These are phyloP conservation scores for Cordyceps fumosorosea DNA, from an alignment of 2,329 filamentous ascomycete species.

Conservation along the genomic window DNA sequence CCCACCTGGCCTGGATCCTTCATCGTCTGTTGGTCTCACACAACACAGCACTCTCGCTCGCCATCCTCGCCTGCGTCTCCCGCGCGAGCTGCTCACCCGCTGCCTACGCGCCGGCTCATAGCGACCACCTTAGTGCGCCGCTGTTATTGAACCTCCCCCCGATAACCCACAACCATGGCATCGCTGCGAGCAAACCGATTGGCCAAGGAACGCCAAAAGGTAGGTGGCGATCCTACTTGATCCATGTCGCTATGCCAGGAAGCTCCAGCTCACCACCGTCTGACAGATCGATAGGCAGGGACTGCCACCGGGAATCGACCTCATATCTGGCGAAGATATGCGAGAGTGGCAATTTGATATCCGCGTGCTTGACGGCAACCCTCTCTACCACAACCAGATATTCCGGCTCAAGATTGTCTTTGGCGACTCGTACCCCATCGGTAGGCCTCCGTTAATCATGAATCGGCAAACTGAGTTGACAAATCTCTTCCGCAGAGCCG, in stretches of 20 bases:
- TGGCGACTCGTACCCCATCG: slow-evolving; percentile 79
- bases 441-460: slow-evolving; percentile 37
- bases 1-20: background rate
- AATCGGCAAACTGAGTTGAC: background rate
- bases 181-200: slow-evolving; percentile 22
- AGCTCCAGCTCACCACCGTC: background rate
- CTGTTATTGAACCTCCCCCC: background rate
- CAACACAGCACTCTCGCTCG: background rate
- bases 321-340: slow-evolving; percentile 68
- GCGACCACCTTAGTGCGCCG: background rate
- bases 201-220: slow-evolving; percentile 26
- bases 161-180: slow-evolving; percentile 15
- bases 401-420: slow-evolving; percentile 89
- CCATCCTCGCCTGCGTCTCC: background rate
- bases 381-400: slow-evolving; percentile 71
- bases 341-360: slow-evolving; percentile 88
- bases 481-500: slow-evolving; percentile 54
- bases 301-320: slow-evolving; percentile 63
- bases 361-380: slow-evolving; percentile 80
- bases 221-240: slow-evolving; percentile 6
- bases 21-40: slow-evolving; percentile 1
- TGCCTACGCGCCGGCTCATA: background rate
- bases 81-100: background rate
- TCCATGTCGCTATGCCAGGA: background rate
- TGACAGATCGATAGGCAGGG: slow-evolving; percentile 46